A percentile compares a stretch with the other conserved stretches of the same genome.
Conservation (phyloP, 2,329 filamentous ascomycete genomes). For the Cladorrhinum sp. region DNA sequence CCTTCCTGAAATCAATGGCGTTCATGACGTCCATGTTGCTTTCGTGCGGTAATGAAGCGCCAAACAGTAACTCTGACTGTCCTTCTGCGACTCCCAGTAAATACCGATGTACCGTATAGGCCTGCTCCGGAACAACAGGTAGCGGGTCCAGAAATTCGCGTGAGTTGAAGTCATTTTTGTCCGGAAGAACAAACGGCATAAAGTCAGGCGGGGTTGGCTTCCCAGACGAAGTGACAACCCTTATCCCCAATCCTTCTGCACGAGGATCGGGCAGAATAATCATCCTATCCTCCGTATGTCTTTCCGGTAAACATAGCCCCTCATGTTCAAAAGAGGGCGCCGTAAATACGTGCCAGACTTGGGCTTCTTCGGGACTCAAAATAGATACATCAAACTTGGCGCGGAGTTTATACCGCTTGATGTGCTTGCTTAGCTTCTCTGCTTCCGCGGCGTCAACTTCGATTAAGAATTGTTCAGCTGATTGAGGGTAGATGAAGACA, state of each 20-base stretch:
- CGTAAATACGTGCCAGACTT: slow-evolving; percentile 68
- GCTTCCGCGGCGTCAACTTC: slow-evolving; percentile 75
- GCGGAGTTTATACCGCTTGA: slow-evolving; percentile 82
- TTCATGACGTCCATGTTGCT: slow-evolving; percentile 83
- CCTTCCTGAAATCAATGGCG: slow-evolving; percentile 90
- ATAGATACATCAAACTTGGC: slow-evolving; percentile 70
- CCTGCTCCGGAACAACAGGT: slow-evolving; percentile 42
- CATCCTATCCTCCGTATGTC: background rate
- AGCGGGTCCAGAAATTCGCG: slow-evolving; percentile 30
- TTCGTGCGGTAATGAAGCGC: slow-evolving; percentile 77
- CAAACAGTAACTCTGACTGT: slow-evolving; percentile 69
- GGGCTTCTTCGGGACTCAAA: slow-evolving; percentile 61
- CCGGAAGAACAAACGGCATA: background rate
- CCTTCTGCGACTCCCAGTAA: slow-evolving; percentile 82
- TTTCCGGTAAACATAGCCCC: background rate
- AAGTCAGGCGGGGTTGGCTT: background rate
- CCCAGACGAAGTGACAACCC: background rate
- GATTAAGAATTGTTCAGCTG: slow-evolving; percentile 62
- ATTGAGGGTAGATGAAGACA: slow-evolving; percentile 77
- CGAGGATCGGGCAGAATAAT: slow-evolving; percentile 51
- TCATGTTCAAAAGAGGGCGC: background rate
- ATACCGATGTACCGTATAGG: slow-evolving; percentile 75
- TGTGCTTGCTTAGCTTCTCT: slow-evolving; percentile 61
- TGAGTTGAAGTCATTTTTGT: background rate
- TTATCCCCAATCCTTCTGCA: slow-evolving; percentile 48